Conservation (phyloP, 208 protist species). For the Leishmania aethiopica region DNA sequence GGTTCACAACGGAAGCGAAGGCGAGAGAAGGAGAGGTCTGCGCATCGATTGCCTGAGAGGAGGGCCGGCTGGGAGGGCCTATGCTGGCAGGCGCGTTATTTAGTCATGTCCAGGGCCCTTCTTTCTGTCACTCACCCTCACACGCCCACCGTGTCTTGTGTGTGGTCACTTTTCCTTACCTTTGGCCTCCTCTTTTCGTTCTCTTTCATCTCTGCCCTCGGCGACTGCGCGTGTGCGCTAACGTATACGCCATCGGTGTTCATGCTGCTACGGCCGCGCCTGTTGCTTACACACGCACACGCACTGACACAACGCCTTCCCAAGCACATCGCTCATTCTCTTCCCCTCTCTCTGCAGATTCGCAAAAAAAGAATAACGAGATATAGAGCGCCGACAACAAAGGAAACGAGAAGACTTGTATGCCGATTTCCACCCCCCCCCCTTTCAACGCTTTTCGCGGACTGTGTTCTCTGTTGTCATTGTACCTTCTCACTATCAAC, state of each 20-base stretch:
- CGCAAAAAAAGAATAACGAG: background rate
- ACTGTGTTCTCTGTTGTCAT: constrained; percentile 7
- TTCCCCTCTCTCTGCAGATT: background rate
- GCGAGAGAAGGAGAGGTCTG: background rate
- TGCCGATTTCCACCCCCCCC: no score
- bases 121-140: background rate
- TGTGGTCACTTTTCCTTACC: background rate
- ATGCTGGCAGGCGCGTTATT: background rate
- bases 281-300: background rate
- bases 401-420: background rate
- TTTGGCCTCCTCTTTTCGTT: background rate
- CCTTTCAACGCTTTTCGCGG: background rate
- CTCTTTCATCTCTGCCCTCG: background rate
- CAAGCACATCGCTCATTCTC: background rate
- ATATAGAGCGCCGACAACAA: no score
- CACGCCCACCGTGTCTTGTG: constrained; percentile 4
- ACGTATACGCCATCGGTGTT: background rate
- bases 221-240: background rate
- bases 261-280: background rate
- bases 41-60: background rate
- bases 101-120: background rate
- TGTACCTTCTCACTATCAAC: background rate
- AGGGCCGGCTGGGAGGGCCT: background rate
- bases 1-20: background rate
- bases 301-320: background rate